Evolutionary conservation across 2,329 filamentous ascomycete species (phyloP), one percentile per base, ranked within the genome.

Genomic region (Epichloe uncinata): DNA sequence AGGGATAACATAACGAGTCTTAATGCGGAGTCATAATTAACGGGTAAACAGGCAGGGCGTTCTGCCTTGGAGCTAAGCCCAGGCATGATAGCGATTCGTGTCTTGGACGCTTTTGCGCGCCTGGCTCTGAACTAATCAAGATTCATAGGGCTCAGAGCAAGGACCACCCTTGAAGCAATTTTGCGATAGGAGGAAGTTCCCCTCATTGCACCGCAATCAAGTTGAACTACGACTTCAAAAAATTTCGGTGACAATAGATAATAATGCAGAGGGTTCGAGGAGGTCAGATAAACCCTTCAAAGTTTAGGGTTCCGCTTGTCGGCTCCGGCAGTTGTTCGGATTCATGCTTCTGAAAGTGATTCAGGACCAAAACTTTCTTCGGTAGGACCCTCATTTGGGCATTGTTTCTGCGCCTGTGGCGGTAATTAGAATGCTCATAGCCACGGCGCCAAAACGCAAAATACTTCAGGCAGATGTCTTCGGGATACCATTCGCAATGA

Each of bases 271-370:
- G 13, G 5, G 38, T 3, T 18, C 26, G 9, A 26, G 7, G 26
- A 26, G 7, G 26, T 26, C 26, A 26, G 26, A 26, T 7, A 34
- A 18, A 16, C 38, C 26, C 20, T 33, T 40, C 16, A 13, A 30
- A 16, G 12, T 41, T 47, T 47, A 47, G 45, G 36, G 16, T 47
- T 42, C 26, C 45, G 38, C 46, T 42, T 42, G 12, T 26, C 46
- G 38, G 38, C 30, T 42, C 46, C 22, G 9, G 16, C 30, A n/a
- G 30, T 16, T 16, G 9, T 5, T 18, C 11, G 11, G 16, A 22
- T n/a, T 5, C 13, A 1, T 3, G 16, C 1, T 42, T 20, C 40
- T 16, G 5, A 42, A 20, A 5, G 11, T 42, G 16, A 22, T 11
- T 42, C 18, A 42, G 40, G 40, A 16, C 40, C 18, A 5, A 16